These are phyloP conservation scores for Amphirosellinia nigrospora DNA, from an alignment of 495 filamentous ascomycete genomes.

Conservation along the genomic window DNA sequence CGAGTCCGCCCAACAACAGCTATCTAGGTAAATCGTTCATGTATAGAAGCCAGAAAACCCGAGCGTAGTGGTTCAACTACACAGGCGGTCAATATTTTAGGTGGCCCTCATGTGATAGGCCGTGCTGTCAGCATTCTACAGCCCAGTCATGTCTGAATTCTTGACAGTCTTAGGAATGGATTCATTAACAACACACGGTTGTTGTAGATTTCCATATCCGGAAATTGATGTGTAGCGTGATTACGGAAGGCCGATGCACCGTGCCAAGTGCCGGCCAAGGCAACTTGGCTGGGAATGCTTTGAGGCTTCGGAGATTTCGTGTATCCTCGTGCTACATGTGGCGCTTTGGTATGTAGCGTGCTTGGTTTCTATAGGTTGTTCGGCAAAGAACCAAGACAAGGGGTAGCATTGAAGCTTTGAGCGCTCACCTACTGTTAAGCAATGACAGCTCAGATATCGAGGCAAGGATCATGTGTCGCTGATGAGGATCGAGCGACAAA, in stretches of 20 bases:
- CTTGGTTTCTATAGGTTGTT: neutral
- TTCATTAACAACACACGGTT: conserved; percentile 1
- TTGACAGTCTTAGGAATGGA: neutral
- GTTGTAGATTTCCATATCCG: conserved; percentile 2
- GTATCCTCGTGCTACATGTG: conserved; percentile 9
- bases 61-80: conserved; percentile 6
- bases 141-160: neutral
- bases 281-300: neutral
- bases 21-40: neutral
- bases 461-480: conserved; percentile 22
- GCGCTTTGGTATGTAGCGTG: conserved; percentile 6
- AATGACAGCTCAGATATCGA: conserved; percentile 19
- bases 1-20: conserved; percentile 7
- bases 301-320: conserved; percentile 16
- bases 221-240: conserved; percentile 4
- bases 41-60: neutral
- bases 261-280: neutral
- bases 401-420: neutral
- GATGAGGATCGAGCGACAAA: conserved; percentile 7
- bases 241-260: neutral
- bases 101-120: conserved; percentile 14
- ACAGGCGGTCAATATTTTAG: neutral
- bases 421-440: conserved; percentile 2
- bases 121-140: conserved; percentile 7
- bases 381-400: neutral